A percentile compares a stretch with the other conserved stretches of the same genome.
Evolutionary conservation across 441 rosid species (phyloP).

Genomic region (Mallotus repandus): DNA sequence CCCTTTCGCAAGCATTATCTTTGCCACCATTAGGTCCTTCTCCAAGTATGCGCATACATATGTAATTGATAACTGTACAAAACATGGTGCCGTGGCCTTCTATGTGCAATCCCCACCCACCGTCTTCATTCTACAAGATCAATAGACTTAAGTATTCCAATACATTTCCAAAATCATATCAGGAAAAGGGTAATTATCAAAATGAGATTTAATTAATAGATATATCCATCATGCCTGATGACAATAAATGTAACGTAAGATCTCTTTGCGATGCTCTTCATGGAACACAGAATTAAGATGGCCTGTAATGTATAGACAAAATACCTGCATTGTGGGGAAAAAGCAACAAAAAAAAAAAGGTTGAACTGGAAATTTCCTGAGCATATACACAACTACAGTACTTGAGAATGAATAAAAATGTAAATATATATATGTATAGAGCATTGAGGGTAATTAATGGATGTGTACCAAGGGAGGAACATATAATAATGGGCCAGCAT

Average conservation of each 20-base stretch:
- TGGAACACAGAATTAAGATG: constrained; percentile 43
- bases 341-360: not conserved
- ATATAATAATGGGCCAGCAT: constrained; percentile 47
- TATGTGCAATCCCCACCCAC: constrained; percentile 67
- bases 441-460: not conserved
- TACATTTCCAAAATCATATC: not conserved
- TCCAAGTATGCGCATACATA: constrained; percentile 42
- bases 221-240: constrained; percentile 39
- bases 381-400: too few relatives aligned
- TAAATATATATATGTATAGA: not conserved
- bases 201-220: too few relatives aligned
- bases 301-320: constrained; percentile 53
- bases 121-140: constrained; percentile 32
- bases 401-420: not conserved
- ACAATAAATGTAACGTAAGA: constrained; percentile 49
- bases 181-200: too few relatives aligned
- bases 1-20: constrained; percentile 29
- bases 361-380: too few relatives aligned
- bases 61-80: constrained; percentile 45
- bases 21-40: constrained; percentile 18
- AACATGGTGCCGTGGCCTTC: constrained; percentile 62
- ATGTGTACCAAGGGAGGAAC: constrained; percentile 36
- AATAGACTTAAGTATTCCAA: not conserved
- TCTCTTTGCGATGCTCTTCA: constrained; percentile 39
- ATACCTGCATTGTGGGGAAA: constrained; percentile 31